phyloP scores from a whole-genome alignment of 1,284 basidiomycete genomes.

The Porogramme epimiltina region DNA sequence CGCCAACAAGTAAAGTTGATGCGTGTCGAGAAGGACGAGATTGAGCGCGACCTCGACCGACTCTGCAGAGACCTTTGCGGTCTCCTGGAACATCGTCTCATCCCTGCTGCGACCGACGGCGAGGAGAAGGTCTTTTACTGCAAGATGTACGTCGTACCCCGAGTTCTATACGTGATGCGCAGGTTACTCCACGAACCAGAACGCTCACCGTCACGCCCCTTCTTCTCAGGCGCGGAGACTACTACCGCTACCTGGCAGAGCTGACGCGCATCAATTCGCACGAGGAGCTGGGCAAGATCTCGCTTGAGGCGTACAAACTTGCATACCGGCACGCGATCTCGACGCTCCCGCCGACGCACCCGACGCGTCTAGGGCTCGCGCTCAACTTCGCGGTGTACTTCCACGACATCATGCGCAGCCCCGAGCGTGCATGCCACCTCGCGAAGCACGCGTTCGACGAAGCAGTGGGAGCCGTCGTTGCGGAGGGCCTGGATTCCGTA shows the following conservation, averaged over 20 bases:
- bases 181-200: not conserved
- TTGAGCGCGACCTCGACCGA: constrained; percentile 57
- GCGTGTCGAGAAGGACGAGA: constrained; percentile 50
- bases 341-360: constrained; percentile 61
- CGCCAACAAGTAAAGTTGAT: constrained; percentile 49
- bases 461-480: constrained; percentile 52
- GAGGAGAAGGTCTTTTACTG: constrained; percentile 72
- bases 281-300: constrained; percentile 53
- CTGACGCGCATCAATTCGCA: constrained; percentile 47
- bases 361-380: constrained; percentile 84
- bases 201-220: no score
- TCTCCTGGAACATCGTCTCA: constrained; percentile 52
- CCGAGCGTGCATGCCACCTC: constrained; percentile 90
- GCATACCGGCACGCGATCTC: constrained; percentile 67
- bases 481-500: constrained; percentile 32
- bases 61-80: constrained; percentile 62
- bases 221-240: constrained; percentile 69
- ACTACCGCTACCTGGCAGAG: constrained; percentile 70
- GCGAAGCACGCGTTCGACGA: constrained; percentile 78
- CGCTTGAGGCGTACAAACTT: constrained; percentile 64
- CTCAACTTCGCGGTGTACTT: constrained; percentile 98
- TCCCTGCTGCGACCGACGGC: constrained; percentile 56
- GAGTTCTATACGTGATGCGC: no score
- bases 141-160: constrained; percentile 53
- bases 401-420: constrained; percentile 92